A percentile compares a stretch with the other conserved stretches of the same genome.
phyloP scores from a whole-genome alignment of 306 rosid genomes.

The Ochetophila trinervis region DNA sequence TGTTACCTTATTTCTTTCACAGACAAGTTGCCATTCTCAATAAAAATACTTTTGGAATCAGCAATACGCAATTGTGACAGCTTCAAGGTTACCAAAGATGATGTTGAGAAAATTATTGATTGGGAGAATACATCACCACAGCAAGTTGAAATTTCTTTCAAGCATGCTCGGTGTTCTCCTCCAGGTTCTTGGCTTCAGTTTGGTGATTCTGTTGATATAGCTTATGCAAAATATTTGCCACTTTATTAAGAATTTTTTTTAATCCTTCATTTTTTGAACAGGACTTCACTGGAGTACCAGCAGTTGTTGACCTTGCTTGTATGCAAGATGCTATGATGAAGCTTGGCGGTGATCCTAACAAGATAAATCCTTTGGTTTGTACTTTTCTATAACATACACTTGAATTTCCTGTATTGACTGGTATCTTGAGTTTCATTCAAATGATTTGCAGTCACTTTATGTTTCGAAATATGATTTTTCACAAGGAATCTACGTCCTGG shows the following conservation, averaged over 20 bases:
- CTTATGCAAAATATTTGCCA: conserved; percentile 6
- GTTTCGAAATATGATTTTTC: no score
- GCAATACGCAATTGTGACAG: conserved; percentile 96
- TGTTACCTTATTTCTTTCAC: conserved; percentile 27
- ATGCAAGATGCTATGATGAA: conserved; percentile 96
- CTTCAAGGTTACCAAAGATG: conserved; percentile 74
- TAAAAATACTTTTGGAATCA: conserved; percentile 86
- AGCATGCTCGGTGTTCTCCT: conserved; percentile 97
- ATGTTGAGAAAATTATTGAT: conserved; percentile 85
- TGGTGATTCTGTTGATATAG: no score
- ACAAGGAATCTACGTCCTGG: no score
- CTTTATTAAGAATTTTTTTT: conserved; percentile 7
- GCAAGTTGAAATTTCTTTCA: conserved; percentile 88
- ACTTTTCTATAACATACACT: no score
- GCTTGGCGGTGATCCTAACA: conserved; percentile 89
- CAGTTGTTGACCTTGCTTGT: conserved; percentile 96
- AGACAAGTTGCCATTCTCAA: conserved; percentile 85
- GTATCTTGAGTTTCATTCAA: no score
- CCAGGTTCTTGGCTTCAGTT: conserved; percentile 44
- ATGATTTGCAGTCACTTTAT: no score
- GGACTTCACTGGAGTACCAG: conserved; percentile 98
- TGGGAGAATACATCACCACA: conserved; percentile 85
- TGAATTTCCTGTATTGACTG: no score
- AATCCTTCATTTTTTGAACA: conserved; percentile 12
- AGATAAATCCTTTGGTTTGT: conserved; percentile 83